Evolutionary conservation across 2,329 filamentous ascomycete genomes (phyloP).

Genomic region (Ophiostoma pallidulum): DNA sequence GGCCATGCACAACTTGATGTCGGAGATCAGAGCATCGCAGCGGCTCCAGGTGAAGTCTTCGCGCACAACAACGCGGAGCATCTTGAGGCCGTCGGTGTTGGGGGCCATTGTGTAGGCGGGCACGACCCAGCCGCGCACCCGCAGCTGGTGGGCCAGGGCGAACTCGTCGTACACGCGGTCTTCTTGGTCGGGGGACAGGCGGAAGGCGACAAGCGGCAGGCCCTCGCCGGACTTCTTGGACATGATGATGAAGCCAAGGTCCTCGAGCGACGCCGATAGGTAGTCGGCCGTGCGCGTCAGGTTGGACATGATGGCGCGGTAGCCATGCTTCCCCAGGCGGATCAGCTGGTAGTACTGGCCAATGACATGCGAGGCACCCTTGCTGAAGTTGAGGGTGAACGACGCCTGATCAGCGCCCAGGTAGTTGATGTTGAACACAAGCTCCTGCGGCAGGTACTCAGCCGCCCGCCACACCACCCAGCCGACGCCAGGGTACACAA

Average conservation of each 20-base stretch:
- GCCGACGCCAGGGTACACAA: conserved; percentile 82
- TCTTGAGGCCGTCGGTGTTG: conserved; percentile 71
- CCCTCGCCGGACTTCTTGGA: conserved; percentile 68
- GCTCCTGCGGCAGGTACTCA: conserved; percentile 76
- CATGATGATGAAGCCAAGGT: conserved; percentile 80
- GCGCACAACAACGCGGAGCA: conserved; percentile 84
- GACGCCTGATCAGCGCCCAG: conserved; percentile 90
- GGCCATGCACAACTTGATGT: conserved; percentile 68
- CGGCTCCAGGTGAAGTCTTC: conserved; percentile 82
- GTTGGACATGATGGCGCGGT: conserved; percentile 89
- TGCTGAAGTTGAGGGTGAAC: conserved; percentile 96
- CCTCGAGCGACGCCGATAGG: conserved; percentile 61
- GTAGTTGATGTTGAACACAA: conserved; percentile 99
- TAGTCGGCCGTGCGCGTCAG: conserved; percentile 85
- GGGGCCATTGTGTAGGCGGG: conserved; percentile 97
- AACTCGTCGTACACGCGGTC: conserved; percentile 62
- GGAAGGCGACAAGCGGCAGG: conserved; percentile 83
- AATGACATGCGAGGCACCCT: conserved; percentile 88
- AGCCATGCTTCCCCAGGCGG: conserved; percentile 84
- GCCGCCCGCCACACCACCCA: conserved; percentile 86
- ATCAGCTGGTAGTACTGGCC: conserved; percentile 98
- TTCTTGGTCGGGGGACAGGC: conserved; percentile 41
- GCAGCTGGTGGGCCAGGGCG: conserved; percentile 71
- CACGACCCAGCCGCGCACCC: conserved; percentile 83
- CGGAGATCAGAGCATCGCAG: conserved; percentile 67